These are phyloP conservation scores for Heimioporus sp. DNA, from an alignment of 768 basidiomycete genomes.

Conservation along the genomic window DNA sequence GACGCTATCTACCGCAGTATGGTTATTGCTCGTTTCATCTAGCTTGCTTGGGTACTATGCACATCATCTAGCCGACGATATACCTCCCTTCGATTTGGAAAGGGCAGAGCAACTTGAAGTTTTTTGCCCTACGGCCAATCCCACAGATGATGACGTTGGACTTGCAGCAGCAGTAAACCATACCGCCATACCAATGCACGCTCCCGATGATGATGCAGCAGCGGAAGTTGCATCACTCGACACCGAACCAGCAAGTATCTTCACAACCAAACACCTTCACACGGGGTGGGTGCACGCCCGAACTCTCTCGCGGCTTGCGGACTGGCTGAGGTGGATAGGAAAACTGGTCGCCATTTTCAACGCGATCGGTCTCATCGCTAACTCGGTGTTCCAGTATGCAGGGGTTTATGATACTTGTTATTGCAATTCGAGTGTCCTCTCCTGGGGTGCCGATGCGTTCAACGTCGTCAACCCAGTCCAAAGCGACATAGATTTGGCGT, in stretches of 20 bases:
- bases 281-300: background rate
- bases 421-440: conserved; percentile 27
- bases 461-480: conserved; percentile 19
- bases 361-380: conserved; percentile 22
- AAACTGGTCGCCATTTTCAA: conserved; percentile 30
- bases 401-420: conserved; percentile 28
- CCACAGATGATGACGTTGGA: background rate
- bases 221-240: background rate
- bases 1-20: conserved; percentile 25
- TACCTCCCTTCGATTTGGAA: background rate
- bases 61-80: conserved; percentile 2
- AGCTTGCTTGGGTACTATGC: conserved; percentile 25
- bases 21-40: conserved; percentile 31
- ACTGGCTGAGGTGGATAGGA: conserved; percentile 24
- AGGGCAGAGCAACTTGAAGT: background rate
- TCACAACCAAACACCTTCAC: background rate
- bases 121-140: background rate
- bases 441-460: conserved; percentile 25
- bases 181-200: background rate
- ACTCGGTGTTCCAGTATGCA: conserved; percentile 30
- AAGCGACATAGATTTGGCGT: conserved; percentile 26
- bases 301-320: background rate
- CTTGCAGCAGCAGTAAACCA: too few species aligned
- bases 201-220: too few species aligned
- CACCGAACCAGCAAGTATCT: background rate